These are phyloP conservation scores for Elaeis oleifera DNA, from an alignment of 202 grass and related monocot species.

Conservation along the genomic window DNA sequence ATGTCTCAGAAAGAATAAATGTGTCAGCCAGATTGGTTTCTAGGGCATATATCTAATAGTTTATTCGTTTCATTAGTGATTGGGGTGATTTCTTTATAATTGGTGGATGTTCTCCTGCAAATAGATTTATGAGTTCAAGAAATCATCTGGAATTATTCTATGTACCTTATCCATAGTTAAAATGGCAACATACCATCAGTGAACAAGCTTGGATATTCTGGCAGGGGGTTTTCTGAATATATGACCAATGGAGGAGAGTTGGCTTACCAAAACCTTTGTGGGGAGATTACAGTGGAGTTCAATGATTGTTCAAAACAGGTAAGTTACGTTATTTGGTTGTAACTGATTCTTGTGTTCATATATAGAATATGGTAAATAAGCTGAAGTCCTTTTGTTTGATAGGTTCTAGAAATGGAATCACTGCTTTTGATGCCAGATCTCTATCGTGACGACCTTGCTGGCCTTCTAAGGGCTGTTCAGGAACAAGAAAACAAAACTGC, in stretches of 20 bases:
- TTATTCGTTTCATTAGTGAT: too few relatives aligned
- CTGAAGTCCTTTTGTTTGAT: constrained; percentile 15
- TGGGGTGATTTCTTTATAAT: too few relatives aligned
- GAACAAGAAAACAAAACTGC: constrained; percentile 71
- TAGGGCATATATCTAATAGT: too few relatives aligned
- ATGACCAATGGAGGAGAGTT: constrained; percentile 74
- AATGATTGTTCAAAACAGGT: constrained; percentile 97
- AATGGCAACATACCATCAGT: background rate
- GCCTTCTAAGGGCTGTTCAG: constrained; percentile 73
- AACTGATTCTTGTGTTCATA: background rate
- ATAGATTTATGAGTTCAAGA: too few relatives aligned
- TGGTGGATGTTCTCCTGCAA: too few relatives aligned
- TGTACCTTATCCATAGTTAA: background rate
- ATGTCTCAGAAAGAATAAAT: too few relatives aligned
- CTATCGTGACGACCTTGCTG: constrained; percentile 63
- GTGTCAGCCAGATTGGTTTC: too few relatives aligned
- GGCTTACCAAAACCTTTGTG: constrained; percentile 68
- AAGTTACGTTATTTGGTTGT: background rate
- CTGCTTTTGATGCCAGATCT: constrained; percentile 53
- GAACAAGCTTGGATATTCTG: constrained; percentile 10
- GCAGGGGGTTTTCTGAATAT: constrained; percentile 76
- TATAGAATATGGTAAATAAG: constrained; percentile 3
- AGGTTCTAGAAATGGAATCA: constrained; percentile 85
- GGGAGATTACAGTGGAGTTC: constrained; percentile 64
- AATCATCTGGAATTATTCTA: too few relatives aligned